Evolutionary conservation across 2,329 filamentous ascomycete genomes (phyloP).

Genomic region (Ophiostoma piceae): DNA sequence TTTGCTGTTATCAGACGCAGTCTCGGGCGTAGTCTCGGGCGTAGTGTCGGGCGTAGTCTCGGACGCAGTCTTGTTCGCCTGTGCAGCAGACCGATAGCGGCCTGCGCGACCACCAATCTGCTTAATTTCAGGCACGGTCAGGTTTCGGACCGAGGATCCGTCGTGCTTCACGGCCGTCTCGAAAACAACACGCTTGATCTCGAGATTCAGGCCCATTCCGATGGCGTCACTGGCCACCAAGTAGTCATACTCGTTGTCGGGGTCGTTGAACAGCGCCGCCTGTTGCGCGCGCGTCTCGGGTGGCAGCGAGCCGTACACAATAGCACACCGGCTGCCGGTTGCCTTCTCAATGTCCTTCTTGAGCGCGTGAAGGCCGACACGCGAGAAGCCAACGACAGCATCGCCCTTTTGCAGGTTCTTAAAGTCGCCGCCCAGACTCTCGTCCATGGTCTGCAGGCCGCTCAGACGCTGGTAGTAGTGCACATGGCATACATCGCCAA

Average conservation of each 20-base stretch:
- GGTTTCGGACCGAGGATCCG: constrained; percentile 49
- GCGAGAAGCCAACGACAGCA: constrained; percentile 80
- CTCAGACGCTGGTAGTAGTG: constrained; percentile 82
- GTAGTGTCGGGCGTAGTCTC: not conserved
- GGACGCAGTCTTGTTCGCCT: not conserved
- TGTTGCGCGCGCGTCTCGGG: constrained; percentile 91
- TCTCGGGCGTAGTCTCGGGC: not conserved
- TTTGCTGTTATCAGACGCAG: not conserved
- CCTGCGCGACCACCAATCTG: constrained; percentile 93
- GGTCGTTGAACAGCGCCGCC: constrained; percentile 89
- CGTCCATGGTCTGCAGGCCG: constrained; percentile 60
- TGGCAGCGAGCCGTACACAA: constrained; percentile 87
- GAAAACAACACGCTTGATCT: constrained; percentile 85
- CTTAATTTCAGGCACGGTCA: constrained; percentile 76
- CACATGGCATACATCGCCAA: constrained; percentile 76
- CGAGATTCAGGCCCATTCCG: constrained; percentile 93
- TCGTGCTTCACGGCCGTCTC: constrained; percentile 71
- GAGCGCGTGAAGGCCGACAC: constrained; percentile 72
- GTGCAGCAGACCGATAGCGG: constrained; percentile 67
- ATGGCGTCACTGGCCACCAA: constrained; percentile 76
- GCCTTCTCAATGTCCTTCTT: constrained; percentile 69
- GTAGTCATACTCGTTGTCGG: constrained; percentile 90
- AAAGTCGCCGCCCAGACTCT: constrained; percentile 60
- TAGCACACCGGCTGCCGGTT: constrained; percentile 77
- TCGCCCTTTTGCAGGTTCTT: constrained; percentile 76